phyloP scores from a whole-genome alignment of 495 filamentous ascomycete genomes.

The Ramalina intermedia region DNA sequence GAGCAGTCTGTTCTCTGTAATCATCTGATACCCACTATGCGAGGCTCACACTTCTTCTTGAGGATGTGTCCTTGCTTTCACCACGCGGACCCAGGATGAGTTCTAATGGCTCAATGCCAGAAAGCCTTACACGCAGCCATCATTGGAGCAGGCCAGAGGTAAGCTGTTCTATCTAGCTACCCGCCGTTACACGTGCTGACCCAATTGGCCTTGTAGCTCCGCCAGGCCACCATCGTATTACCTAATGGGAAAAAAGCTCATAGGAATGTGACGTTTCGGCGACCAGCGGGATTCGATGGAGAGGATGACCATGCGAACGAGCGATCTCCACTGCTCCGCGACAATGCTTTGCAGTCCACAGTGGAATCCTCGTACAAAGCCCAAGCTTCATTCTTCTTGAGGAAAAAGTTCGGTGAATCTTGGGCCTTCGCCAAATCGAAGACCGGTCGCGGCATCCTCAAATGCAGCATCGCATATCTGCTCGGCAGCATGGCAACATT shows the following conservation, averaged over 20 bases:
- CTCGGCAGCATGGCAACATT: conserved; percentile 82
- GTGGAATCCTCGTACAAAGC: background rate
- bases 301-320: conserved; percentile 21
- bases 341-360: conserved; percentile 7
- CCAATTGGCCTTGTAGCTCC: conserved; percentile 23
- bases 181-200: no score
- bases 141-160: no score
- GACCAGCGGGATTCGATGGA: conserved; percentile 17
- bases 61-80: no score
- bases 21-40: no score
- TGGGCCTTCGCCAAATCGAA: conserved; percentile 34
- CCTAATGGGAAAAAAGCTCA: conserved; percentile 40
- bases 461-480: conserved; percentile 87
- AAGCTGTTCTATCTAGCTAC: no score
- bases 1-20: no score
- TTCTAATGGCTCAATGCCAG: no score
- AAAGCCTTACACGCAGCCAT: no score
- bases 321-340: conserved; percentile 24
- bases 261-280: conserved; percentile 31
- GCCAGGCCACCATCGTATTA: conserved; percentile 39
- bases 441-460: conserved; percentile 62
- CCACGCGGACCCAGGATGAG: no score
- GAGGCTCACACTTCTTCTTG: no score
- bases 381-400: background rate
- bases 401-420: conserved; percentile 10